Base-by-base conservation (phyloP, 371 early-diverging fungal species). In the Dipsacomyces acuminosporus region DNA sequence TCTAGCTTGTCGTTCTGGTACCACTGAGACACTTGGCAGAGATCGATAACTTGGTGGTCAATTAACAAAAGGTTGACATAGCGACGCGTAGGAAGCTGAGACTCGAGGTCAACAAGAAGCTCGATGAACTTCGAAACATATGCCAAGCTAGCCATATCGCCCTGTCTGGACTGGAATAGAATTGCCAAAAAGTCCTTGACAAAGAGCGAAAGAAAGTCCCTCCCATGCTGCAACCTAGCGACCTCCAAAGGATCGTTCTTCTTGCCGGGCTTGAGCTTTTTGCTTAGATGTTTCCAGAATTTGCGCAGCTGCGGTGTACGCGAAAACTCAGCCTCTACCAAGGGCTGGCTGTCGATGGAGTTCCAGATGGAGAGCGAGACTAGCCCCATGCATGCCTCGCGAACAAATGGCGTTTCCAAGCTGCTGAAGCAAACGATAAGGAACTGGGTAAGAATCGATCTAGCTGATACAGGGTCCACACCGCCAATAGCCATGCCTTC, bases 31-130 rank as follows among this genome's bases (percentile, higher is more conserved):
- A 75, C 52, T 48, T 73, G 70, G 48, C 82, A 80, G 14, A 85
- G 71, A 9, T 80, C 77, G 3, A 87, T 70, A 25, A 94, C 59
- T 36, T 90, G 80, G 56, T 87, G 88, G 59, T 96, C 96, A 15
- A 83, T 78, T 22, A 97, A 52, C 8, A 97, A 51, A 1, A 82
- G 77, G 55, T 88, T 84, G 58, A 95, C 81, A 60, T 81, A 93
- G 45, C 96, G 84, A 25, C 97, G 85, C 0, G 97, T 95, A 2
- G 94, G 86, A 25, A 95, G 69, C 73, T 94, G 96, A 15, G 89
- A 77, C 59, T 84, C 83, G 20, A 96, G 69, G 57, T 88, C 91
- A 18, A 90, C 85, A 43, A 96, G 57, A 25, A 96, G 77, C 64
- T 95, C 94, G 22, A 94, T 51, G 50, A 84, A 81, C 14, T 90